Evolutionary conservation across 805 yeast genomes (phyloP).

Genomic region (Scheffersomyces stipitis): DNA sequence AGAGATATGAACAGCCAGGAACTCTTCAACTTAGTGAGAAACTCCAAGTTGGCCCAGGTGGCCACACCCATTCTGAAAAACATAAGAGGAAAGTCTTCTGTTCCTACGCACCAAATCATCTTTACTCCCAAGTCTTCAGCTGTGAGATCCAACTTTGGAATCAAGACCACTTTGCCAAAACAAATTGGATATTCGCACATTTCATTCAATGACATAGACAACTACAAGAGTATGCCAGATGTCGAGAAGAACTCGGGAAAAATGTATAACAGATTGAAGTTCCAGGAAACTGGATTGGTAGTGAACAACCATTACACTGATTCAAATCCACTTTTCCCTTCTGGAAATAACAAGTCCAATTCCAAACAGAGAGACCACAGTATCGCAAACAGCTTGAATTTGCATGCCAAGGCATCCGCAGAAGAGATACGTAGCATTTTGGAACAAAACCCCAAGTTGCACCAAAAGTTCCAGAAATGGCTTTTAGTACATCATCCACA

Average conservation of each 20-base stretch:
- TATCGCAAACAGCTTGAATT: slow-evolving; percentile 31
- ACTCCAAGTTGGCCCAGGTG: slow-evolving; percentile 45
- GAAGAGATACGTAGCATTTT: slow-evolving; percentile 32
- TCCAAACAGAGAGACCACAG: slow-evolving; percentile 21
- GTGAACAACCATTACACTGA: slow-evolving; percentile 32
- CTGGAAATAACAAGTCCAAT: slow-evolving; percentile 22
- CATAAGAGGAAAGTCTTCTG: slow-evolving; percentile 28
- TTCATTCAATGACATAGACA: slow-evolving; percentile 66
- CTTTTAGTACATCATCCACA: slow-evolving; percentile 50
- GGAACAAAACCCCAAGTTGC: slow-evolving; percentile 44
- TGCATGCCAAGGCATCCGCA: slow-evolving; percentile 25
- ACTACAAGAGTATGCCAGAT: slow-evolving; percentile 64
- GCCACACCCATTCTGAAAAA: slow-evolving; percentile 38
- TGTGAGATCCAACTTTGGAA: slow-evolving; percentile 71
- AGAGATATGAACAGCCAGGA: slow-evolving; percentile 30
- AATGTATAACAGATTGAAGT: slow-evolving; percentile 60
- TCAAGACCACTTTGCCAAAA: slow-evolving; percentile 68
- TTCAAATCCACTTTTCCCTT: slow-evolving; percentile 44
- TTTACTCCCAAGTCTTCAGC: slow-evolving; percentile 67
- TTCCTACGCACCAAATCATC: slow-evolving; percentile 73
- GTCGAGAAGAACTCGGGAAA: slow-evolving; percentile 64
- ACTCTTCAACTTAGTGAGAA: slow-evolving; percentile 33
- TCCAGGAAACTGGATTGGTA: slow-evolving; percentile 66
- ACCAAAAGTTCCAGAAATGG: slow-evolving; percentile 56
- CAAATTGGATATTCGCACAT: slow-evolving; percentile 59